Percentiles rank a stretch among this genome's conserved stretches.
Evolutionary conservation across 1,139 yeast species (phyloP).

Genomic region (Debaryomycetaceae sp.): DNA sequence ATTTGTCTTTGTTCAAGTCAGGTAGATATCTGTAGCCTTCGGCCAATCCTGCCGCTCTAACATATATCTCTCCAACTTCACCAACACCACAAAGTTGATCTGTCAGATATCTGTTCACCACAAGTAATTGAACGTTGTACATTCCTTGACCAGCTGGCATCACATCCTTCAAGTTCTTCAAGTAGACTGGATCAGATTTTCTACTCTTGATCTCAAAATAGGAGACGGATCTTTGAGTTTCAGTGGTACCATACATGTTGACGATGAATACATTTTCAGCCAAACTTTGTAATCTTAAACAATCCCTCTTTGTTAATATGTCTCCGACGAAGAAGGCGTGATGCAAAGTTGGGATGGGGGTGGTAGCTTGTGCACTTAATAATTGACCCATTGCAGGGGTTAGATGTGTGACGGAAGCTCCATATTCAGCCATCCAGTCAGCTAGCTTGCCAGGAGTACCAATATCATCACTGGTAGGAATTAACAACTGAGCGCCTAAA

Average conservation of each 20-base stretch:
- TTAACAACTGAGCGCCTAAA: conserved; percentile 87
- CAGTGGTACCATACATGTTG: conserved; percentile 99
- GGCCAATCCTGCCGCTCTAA: conserved; percentile 96
- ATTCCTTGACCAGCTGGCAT: conserved; percentile 99
- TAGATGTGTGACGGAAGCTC: conserved; percentile 93
- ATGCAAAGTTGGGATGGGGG: conserved; percentile 79
- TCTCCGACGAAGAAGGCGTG: conserved; percentile 99
- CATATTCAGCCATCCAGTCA: conserved; percentile 91
- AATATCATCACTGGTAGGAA: conserved; percentile 95
- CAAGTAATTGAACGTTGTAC: conserved; percentile 89
- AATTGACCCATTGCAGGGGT: conserved; percentile 99
- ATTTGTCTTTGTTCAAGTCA: conserved; percentile 81
- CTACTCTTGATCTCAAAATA: conserved; percentile 84
- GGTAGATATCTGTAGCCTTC: conserved; percentile 94
- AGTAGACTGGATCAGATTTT: conserved; percentile 62
- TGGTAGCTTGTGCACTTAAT: conserved; percentile 92
- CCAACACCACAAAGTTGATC: conserved; percentile 96
- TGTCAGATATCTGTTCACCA: conserved; percentile 85
- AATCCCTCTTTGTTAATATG: conserved; percentile 93
- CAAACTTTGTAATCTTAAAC: conserved; percentile 83
- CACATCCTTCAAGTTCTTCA: conserved; percentile 84
- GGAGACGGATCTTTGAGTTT: conserved; percentile 96
- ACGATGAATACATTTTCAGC: conserved; percentile 89
- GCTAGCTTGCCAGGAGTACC: conserved; percentile 98
- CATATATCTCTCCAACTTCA: conserved; percentile 97